Conservation (phyloP, 352 stramenopile genomes). For the Globisporangium polare region DNA sequence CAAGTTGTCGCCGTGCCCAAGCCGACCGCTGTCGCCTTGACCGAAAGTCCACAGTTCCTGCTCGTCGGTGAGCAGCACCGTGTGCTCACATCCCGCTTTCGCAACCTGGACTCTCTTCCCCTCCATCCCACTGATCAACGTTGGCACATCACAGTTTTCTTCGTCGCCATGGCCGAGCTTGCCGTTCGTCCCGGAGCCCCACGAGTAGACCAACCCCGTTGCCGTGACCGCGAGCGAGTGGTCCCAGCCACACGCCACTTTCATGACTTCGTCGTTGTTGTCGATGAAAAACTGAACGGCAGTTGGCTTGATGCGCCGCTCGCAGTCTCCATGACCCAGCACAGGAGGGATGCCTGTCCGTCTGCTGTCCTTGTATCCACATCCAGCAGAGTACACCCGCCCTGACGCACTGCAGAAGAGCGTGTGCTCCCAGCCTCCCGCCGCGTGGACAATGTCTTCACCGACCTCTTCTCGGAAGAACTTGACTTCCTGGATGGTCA, state of each 20-base stretch:
- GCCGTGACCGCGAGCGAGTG: conserved; percentile 72
- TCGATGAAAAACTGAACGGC: conserved; percentile 51
- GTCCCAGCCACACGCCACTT: conserved; percentile 77
- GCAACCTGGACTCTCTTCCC: conserved; percentile 57
- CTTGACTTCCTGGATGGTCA: conserved; percentile 44
- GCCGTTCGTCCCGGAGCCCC: conserved; percentile 76
- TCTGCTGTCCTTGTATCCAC: conserved; percentile 83
- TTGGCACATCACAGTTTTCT: conserved; percentile 70
- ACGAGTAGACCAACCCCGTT: conserved; percentile 63
- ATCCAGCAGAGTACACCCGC: conserved; percentile 69
- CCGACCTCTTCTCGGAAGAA: conserved; percentile 49
- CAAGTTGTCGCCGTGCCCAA: conserved; percentile 66
- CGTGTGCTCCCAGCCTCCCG: conserved; percentile 81
- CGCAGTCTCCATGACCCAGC: conserved; percentile 65
- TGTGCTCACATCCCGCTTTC: conserved; percentile 82
- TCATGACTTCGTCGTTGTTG: conserved; percentile 48
- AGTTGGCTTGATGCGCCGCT: conserved; percentile 57
- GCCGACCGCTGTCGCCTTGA: conserved; percentile 72
- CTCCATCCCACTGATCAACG: conserved; percentile 37
- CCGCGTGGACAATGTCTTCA: conserved; percentile 44
- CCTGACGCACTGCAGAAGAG: conserved; percentile 65
- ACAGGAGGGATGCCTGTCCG: conserved; percentile 78
- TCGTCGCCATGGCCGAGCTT: conserved; percentile 83
- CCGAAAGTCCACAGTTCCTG: conserved; percentile 78
- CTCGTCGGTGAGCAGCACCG: conserved; percentile 49